These are phyloP conservation scores for Eucalyptus curtisii DNA, from an alignment of 345 rosid species.

Conservation along the genomic window DNA sequence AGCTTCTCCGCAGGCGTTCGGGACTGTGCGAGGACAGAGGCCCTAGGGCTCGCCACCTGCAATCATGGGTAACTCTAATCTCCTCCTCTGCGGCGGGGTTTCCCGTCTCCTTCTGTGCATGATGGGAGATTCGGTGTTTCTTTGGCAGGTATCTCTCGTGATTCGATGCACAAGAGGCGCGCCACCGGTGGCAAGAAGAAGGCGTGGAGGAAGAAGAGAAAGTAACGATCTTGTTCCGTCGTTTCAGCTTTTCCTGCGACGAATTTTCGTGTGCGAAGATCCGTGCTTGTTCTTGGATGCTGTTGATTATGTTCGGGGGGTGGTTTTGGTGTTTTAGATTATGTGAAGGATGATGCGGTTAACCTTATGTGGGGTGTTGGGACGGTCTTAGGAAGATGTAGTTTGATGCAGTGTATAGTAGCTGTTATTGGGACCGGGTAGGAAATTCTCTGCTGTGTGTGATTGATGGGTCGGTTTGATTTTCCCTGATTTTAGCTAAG, in stretches of 20 bases:
- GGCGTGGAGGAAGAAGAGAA: conserved; percentile 94
- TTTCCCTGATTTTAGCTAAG: background rate
- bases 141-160: conserved; percentile 65
- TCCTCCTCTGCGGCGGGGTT: background rate
- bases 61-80: conserved; percentile 24
- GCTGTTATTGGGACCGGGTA: background rate
- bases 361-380: background rate
- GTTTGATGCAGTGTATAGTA: background rate
- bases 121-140: background rate
- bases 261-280: background rate
- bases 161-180: conserved; percentile 89
- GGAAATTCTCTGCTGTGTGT: background rate
- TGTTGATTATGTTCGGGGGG: background rate
- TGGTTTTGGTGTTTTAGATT: background rate
- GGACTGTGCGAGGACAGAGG: background rate
- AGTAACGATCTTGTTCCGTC: conserved; percentile 7
- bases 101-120: background rate
- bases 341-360: background rate
- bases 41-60: background rate
- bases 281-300: background rate
- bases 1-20: background rate
- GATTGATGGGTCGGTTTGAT: background rate
- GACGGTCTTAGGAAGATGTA: background rate
- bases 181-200: conserved; percentile 92
- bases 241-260: background rate